These are phyloP conservation scores for Fusarium aywerte DNA, from an alignment of 2,329 filamentous ascomycete genomes.

Conservation along the genomic window DNA sequence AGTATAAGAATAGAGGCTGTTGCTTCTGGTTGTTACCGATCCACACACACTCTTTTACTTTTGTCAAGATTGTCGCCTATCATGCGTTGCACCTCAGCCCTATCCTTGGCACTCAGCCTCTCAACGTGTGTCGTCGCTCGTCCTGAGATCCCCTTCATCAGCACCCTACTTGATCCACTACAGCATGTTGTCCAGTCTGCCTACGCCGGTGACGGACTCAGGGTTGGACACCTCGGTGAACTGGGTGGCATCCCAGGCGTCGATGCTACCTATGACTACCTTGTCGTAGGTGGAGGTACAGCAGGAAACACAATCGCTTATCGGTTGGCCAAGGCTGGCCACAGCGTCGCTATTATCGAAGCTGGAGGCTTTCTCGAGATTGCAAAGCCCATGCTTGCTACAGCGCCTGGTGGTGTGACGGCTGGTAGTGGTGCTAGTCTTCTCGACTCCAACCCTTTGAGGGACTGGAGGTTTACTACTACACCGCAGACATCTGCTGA, in stretches of 20 bases:
- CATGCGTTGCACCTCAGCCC: constrained; percentile 22
- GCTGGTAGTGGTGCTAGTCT: constrained; percentile 35
- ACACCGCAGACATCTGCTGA: constrained; percentile 38
- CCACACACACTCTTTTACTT: background rate
- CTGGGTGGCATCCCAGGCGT: constrained; percentile 25
- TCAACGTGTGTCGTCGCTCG: constrained; percentile 13
- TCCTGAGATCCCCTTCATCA: constrained; percentile 32
- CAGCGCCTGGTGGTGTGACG: constrained; percentile 41
- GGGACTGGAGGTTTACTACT: constrained; percentile 49
- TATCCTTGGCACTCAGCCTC: constrained; percentile 26
- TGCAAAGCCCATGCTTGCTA: constrained; percentile 44
- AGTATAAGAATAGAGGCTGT: constrained; percentile 13
- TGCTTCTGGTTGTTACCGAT: background rate
- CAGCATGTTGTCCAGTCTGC: constrained; percentile 30
- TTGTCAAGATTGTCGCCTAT: background rate
- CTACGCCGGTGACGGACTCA: constrained; percentile 35
- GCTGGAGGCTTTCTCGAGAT: constrained; percentile 52
- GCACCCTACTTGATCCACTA: constrained; percentile 30
- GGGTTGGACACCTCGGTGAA: constrained; percentile 29
- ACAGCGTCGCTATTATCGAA: constrained; percentile 53
- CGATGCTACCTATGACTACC: constrained; percentile 40
- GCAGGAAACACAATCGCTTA: constrained; percentile 51
- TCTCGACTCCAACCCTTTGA: constrained; percentile 34
- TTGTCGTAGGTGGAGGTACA: constrained; percentile 54
- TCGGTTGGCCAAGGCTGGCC: constrained; percentile 48